These are phyloP conservation scores for Metroxylon sagu DNA, from an alignment of 176 grass and related monocot genomes.

Conservation along the genomic window DNA sequence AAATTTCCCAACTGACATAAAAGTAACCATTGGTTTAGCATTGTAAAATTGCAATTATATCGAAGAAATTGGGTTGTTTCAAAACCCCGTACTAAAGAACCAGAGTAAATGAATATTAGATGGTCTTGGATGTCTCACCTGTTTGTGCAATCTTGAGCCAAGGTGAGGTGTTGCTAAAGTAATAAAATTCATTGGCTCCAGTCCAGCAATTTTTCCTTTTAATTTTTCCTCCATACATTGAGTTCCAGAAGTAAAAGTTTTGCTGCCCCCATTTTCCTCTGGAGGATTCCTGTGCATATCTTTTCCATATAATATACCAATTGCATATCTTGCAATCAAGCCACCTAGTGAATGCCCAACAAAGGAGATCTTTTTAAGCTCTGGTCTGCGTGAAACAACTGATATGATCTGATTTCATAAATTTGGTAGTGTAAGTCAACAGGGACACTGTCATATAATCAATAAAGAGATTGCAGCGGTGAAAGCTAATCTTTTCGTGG, in stretches of 20 bases:
- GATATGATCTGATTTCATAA: slow-evolving; percentile 47
- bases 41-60: not conserved
- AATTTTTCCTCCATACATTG: slow-evolving; percentile 6
- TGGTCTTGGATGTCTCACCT: slow-evolving; percentile 37
- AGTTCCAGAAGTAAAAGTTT: slow-evolving; percentile 6
- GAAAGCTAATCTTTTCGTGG: too few relatives aligned
- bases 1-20: not conserved
- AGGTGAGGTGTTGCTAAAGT: slow-evolving; percentile 96
- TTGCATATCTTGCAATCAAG: slow-evolving; percentile 89
- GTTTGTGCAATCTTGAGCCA: slow-evolving; percentile 74
- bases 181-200: slow-evolving; percentile 87
- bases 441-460: too few relatives aligned
- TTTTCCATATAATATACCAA: slow-evolving; percentile 52
- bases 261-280: slow-evolving; percentile 25
- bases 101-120: not conserved
- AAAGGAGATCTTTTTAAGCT: slow-evolving; percentile 81
- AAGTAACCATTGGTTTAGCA: too few relatives aligned
- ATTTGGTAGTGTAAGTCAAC: not conserved
- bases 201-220: slow-evolving; percentile 70
- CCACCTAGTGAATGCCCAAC: slow-evolving; percentile 93
- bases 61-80: not conserved
- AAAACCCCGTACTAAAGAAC: too few relatives aligned
- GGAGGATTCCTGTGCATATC: slow-evolving; percentile 11
- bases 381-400: slow-evolving; percentile 37
- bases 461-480: too few relatives aligned